Base-by-base conservation (phyloP, 768 basidiomycete genomes). In the Daedaleopsis nitida region DNA sequence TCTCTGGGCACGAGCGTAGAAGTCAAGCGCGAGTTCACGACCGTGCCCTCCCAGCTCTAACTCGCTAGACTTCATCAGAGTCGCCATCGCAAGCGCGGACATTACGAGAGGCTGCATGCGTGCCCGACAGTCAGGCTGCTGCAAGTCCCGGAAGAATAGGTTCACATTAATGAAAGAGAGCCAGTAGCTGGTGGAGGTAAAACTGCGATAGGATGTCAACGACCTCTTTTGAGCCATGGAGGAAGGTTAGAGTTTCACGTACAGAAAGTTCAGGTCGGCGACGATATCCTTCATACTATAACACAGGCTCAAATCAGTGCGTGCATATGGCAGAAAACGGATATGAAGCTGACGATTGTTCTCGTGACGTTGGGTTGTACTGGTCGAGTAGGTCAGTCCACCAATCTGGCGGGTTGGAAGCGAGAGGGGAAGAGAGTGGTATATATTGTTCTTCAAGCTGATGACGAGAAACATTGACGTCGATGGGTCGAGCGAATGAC, bases 41-140 rank as follows among this genome's bases (percentile, higher is more conserved):
- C 90, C 89, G 4, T 68, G 65, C 3, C 72, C 69, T 9, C 87
- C 83, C 14, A 77, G 74, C 66, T 87, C 89, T 44, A 83, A 68
- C 66, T 87, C 84, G 68, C 89, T 91, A 1, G 90, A 91, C 64
- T 83, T 82, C 81, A 91, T 86, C 13, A 93, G 78, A 37, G 78
- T 85, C 0, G 88, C 83, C 76, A 92, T 78, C 1, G 91, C 91
- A 35, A 92, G 76, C 8, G 80, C 81, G 1, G 90, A 81, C 34
- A 86, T 79, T 49, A 92, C 80, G 59, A 93, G 83, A 7, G 91
- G 90, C 63, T 91, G 90, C 62, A 91, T 83, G 14, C 73, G 73
- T 21, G 78, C 69, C 14, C 87, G 83, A 32, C 81, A 76, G n/a
- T 79, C 78, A 1, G 83, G 78, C 65, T 81, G 76, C 64, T 74